Base-by-base conservation (phyloP, 306 rosid genomes). In the Vigna mungo region DNA sequence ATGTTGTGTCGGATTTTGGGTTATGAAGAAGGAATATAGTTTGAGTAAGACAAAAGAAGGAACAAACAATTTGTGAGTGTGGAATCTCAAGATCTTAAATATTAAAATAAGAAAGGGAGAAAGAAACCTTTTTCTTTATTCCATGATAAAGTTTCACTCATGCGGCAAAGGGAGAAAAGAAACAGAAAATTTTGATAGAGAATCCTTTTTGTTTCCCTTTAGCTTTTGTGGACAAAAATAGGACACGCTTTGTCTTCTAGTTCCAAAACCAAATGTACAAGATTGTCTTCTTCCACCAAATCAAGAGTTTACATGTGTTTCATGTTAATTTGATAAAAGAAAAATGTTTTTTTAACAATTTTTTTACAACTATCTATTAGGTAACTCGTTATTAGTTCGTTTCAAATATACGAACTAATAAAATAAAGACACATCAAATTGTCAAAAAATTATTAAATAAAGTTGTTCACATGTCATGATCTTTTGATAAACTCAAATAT, bases 31-130 rank as follows among this genome's bases (percentile, higher is more conserved):
- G 75, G 82, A 80, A 67, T 66, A 71, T 82, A 60, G 81, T 70
- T 25, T 47, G 81, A 74, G 81, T 74, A 67, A 51, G 90, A 84
- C 90, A 86, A 88, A 85, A 82, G 67, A 72, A 56, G 68, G 84
- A 88, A 76, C 85, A 84, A 85, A 78, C 87, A 70, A 71, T 64
- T 34, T 30, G 6, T 34, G 70, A 54, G 80, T 82, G 49, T 73
- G 78, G 88, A 75, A 76, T 76, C 84, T 68, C 65, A 72, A 79
- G 66, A 74, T 23, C 76, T 73, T 11, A 54, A 63, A 80, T 43
- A 46, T 46, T 44, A 20, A 73, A 74, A 41, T 11, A 56, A 39
- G 27, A 18, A 41, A 20, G 70, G 46, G 14, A 37, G 49, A 37
- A 18, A 37, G 49, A 64, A 46, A 9, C 12, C 9, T 55, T 66